Base-by-base conservation (phyloP, 108 stramenopile genomes). In the Asterionellopsis glacialis region DNA sequence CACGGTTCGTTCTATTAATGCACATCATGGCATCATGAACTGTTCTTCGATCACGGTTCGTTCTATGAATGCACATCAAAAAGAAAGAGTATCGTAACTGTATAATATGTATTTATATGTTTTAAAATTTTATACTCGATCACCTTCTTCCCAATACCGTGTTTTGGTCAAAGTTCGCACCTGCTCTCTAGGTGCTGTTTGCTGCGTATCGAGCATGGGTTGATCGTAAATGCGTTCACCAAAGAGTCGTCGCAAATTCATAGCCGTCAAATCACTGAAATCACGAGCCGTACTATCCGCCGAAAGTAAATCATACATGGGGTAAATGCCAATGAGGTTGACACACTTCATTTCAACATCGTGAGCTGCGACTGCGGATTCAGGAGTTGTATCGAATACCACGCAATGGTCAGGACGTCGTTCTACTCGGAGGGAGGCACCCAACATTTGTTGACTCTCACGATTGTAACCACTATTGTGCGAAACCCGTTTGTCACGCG, bases 321-420 rank as follows among this genome's bases (percentile, higher is more conserved):
- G 81, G 57, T 80, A 86, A 10, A 75, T 57, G 48, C 87, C 72
- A 13, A 85, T 71, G 41, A 87, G 45, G 7, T 77, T 63, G 14
- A 91, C 77, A 58, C 73, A 75, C 52, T 82, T 79, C 90, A 88
- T 88, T n/a, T 74, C 70, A 13, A 79, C 68, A 23, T 87, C 86
- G 51, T 81, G 86, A 9, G 84, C 86, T 11, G 73, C 78, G 11
- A 51, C 69, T 15, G 76, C 65, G 10, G 81, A 74, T 16, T 53
- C 27, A 0, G 90, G 85, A 45, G 75, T 84, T 43, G 77, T 67
- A 62, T 88, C 90, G 53, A 91, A 87, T 7, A 84, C 74, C 27
- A 88, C 69, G 56, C 90, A 91, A 47, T 81, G 76, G 48, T 88
- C 84, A 9, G 90, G 86, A 22, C 84, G 80, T 59, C 77, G 65